Evolutionary conservation across 2,329 filamentous ascomycete species (phyloP).

Genomic region (Aspergillus fumigatus): DNA sequence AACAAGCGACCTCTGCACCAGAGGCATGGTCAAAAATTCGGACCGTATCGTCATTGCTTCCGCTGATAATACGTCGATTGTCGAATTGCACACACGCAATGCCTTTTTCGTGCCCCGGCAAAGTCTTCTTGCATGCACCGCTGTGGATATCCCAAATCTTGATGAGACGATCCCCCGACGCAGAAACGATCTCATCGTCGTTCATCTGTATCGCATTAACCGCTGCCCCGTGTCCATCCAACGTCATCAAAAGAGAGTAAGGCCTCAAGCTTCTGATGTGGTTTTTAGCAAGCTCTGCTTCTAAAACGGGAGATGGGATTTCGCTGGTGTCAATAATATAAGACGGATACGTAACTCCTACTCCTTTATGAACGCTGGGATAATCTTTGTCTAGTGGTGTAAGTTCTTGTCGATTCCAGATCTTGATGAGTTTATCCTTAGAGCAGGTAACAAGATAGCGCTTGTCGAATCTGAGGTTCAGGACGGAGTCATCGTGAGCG

Average conservation of each 20-base stretch:
- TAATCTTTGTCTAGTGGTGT: conserved; percentile 43
- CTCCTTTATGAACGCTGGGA: conserved; percentile 39
- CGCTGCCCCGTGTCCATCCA: conserved; percentile 82
- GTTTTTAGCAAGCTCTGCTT: conserved; percentile 40
- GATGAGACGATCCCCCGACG: conserved; percentile 87
- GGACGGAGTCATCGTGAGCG: conserved; percentile 83
- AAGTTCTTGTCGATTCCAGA: conserved; percentile 80
- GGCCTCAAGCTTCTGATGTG: conserved; percentile 50
- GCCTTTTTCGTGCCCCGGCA: conserved; percentile 85
- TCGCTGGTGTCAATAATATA: conserved; percentile 51
- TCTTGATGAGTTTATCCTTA: conserved; percentile 94
- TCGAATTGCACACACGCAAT: conserved; percentile 98
- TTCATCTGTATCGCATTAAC: conserved; percentile 95
- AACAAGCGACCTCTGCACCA: conserved; percentile 81
- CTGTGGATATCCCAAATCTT: conserved; percentile 91
- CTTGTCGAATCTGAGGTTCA: conserved; percentile 90
- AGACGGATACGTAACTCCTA: conserved; percentile 45
- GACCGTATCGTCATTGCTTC: conserved; percentile 92
- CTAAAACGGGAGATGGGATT: conserved; percentile 38
- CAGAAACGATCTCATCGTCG: conserved; percentile 82
- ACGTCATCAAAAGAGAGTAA: conserved; percentile 70
- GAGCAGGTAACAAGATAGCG: conserved; percentile 92
- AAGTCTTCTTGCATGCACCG: conserved; percentile 69
- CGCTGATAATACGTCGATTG: conserved; percentile 85
- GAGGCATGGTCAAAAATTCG: conserved; percentile 88